Evolutionary conservation across 164 flowering plant species (phyloP).

Genomic region (Saururus chinensis): DNA sequence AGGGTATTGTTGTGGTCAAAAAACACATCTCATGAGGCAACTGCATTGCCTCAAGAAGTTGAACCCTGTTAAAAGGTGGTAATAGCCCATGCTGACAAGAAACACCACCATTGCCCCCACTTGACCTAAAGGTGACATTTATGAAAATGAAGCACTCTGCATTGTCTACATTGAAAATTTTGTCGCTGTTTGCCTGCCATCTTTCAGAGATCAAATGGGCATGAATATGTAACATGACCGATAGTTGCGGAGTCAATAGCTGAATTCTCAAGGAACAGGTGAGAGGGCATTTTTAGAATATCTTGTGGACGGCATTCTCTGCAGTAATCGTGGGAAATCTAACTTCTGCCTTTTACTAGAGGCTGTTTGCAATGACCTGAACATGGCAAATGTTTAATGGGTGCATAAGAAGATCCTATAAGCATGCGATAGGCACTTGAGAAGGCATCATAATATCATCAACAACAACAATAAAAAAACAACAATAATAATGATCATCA

Average conservation of each 20-base stretch:
- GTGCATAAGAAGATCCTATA: neutral
- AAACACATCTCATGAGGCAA: neutral
- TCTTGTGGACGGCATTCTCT: constrained; percentile 58
- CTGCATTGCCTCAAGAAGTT: neutral
- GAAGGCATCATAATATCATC: neutral
- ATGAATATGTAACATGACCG: neutral
- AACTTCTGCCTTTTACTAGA: constrained; percentile 54
- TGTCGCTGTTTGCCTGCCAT: neutral
- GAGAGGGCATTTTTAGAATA: constrained; percentile 43
- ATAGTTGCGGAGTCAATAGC: neutral
- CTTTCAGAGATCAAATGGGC: neutral
- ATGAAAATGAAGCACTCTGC: neutral
- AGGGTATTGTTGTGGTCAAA: neutral
- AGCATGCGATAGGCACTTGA: neutral
- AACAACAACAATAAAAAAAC: no score
- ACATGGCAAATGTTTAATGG: neutral
- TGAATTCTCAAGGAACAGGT: constrained; percentile 40
- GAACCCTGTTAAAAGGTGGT: neutral
- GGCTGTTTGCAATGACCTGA: constrained; percentile 50
- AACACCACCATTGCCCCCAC: neutral
- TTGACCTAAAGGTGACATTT: neutral
- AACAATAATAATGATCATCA: no score
- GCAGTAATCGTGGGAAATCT: constrained; percentile 43
- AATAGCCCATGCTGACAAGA: no score
- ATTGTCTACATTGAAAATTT: neutral